A percentile compares a stretch with the other conserved stretches of the same genome.
These are phyloP conservation scores for Dictyostelium intermedium DNA, from an alignment of 78 protist genomes.

Conservation along the genomic window DNA sequence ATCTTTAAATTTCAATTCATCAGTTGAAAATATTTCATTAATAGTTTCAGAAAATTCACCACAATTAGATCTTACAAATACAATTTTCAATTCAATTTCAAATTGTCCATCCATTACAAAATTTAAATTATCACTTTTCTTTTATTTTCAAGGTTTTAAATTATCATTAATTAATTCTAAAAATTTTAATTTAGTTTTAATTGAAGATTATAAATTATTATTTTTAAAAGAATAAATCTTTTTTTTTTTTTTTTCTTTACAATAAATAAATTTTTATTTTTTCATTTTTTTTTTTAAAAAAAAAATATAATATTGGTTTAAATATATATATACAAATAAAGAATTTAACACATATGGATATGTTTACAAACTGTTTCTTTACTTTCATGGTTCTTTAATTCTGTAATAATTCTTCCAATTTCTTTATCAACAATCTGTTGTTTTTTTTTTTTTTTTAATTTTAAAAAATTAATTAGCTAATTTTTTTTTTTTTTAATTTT, in stretches of 20 bases:
- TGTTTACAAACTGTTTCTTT: background rate
- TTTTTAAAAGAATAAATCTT: background rate
- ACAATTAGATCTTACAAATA: background rate
- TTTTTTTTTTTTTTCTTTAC: background rate
- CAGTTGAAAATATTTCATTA: background rate
- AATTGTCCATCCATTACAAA: background rate
- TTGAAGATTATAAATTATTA: background rate
- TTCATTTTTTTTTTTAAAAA: too few relatives aligned
- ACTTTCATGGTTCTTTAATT: background rate
- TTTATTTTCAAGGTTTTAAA: constrained; percentile 14
- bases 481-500: too few relatives aligned
- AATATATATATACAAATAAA: too few relatives aligned
- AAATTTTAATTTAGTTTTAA: background rate
- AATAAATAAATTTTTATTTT: too few relatives aligned
- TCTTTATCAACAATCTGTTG: constrained; percentile 4
- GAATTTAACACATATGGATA: background rate
- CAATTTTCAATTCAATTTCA: background rate
- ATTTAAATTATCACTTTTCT: background rate
- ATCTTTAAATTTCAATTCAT: background rate
- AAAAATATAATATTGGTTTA: too few relatives aligned
- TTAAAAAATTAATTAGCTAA: too few relatives aligned
- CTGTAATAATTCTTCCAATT: background rate
- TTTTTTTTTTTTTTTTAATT: too few relatives aligned
- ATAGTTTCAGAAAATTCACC: background rate
- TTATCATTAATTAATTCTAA: background rate